Percentiles rank a stretch among this genome's conserved stretches.
Conservation (phyloP, 2,329 filamentous ascomycete species). For the Coniochaeta prunicola region DNA sequence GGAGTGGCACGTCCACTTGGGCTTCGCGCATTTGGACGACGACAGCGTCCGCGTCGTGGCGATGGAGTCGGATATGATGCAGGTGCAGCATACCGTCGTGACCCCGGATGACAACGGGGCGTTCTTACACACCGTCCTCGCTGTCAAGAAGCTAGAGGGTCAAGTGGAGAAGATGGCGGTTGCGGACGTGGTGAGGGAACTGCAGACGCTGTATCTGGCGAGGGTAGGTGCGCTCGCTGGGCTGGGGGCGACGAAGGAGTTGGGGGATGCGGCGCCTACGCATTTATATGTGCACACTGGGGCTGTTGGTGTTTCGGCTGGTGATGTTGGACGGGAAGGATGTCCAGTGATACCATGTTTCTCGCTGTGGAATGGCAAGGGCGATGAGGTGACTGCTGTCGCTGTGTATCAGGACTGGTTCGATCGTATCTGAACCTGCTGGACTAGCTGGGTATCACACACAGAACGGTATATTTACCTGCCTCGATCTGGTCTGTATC, state of each 20-base stretch:
- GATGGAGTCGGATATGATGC: background rate
- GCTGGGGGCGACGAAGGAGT: background rate
- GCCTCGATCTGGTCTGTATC: too few relatives aligned
- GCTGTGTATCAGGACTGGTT: background rate
- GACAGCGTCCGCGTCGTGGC: slow-evolving; percentile 3
- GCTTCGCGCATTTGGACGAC: slow-evolving; percentile 34
- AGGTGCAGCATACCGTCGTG: background rate
- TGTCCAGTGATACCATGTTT: background rate
- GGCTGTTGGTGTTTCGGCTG: background rate
- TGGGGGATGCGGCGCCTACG: background rate
- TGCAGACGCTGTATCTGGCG: background rate
- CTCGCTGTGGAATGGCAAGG: background rate
- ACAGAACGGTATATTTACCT: too few relatives aligned
- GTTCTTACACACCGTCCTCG: background rate
- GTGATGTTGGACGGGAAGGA: background rate
- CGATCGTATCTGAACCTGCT: background rate
- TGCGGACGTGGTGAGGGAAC: slow-evolving; percentile 1
- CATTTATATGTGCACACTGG: background rate
- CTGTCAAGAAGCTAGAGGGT: background rate
- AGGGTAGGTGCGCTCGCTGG: background rate
- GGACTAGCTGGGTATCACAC: background rate
- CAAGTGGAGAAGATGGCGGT: background rate
- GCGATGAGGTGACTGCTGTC: background rate
- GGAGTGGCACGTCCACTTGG: slow-evolving; percentile 75
- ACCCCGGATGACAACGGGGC: background rate